Base-by-base conservation (phyloP, 352 stramenopile species). In the Phytophthora lateralis region DNA sequence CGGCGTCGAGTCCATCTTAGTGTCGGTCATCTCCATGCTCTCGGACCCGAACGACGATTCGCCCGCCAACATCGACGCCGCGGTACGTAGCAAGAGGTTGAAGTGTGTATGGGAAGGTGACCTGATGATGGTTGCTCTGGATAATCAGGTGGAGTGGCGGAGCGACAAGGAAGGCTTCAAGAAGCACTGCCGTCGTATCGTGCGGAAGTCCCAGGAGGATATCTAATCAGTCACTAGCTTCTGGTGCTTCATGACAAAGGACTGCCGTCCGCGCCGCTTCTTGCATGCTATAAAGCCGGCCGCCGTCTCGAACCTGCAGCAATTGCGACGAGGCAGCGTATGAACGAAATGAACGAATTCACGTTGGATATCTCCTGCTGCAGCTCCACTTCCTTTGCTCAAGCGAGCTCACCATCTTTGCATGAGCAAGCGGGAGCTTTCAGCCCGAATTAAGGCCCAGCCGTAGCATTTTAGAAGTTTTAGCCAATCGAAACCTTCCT, bases 51-150 rank as follows among this genome's bases (percentile, higher is more conserved):
- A 99, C 80, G 97, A 99, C 73, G 96, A 99, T 46, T 99, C 93
- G 45, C 98, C 98, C 2, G 97, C 98, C n/a, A 99, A 99, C 84
- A 98, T 99, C 63, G 98, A 99, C 75, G 98, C 98, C 18, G 98
- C 98, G 29, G 96, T 98, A 70, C 73, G 94, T 84, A 38, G 15
- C n/a, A 50, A 27, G 15, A 38, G n/a, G 17, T 21, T 42, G 11
- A 10, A 4, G 6, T 38, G 27, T n/a, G 32, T 10, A 38, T n/a
- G 17, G 17, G n/a, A n/a, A 21, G 17, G 15, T 10, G n/a, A 21
- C 10, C 18, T 55, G n/a, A 55, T 45, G 39, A 55, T 41, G 38
- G 27, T 59, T 44, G 32, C 14, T 53, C 6, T 54, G 46, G 20
- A 30, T 54, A 17, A 64, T 60, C 49, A 95, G 88, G 86, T 97